phyloP scores from a whole-genome alignment of 768 basidiomycete genomes.

The Boletus edulis region DNA sequence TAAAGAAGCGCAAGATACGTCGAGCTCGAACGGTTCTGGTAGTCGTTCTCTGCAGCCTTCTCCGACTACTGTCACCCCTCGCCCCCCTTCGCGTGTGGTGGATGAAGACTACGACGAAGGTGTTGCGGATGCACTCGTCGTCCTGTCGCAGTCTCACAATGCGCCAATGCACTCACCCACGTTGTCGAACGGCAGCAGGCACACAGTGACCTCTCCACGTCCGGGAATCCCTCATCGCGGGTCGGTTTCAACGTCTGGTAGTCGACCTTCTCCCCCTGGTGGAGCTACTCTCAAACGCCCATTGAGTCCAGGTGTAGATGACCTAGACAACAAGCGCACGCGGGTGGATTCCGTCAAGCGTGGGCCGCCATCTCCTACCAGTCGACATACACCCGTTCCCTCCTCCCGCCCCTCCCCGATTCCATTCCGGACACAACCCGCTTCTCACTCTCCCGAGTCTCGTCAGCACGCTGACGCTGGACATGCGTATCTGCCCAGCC shows the following conservation, averaged over 20 bases:
- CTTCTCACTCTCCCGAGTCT: slow-evolving; percentile 67
- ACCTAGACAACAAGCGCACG: slow-evolving; percentile 60
- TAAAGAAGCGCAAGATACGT: slow-evolving; percentile 55
- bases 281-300: slow-evolving; percentile 58
- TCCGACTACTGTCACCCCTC: slow-evolving; percentile 58
- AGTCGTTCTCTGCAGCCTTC: slow-evolving; percentile 68
- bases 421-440: slow-evolving; percentile 70
- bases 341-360: slow-evolving; percentile 55
- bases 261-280: slow-evolving; percentile 62
- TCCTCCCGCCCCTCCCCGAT: slow-evolving; percentile 68
- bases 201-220: slow-evolving; percentile 46
- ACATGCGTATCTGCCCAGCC: slow-evolving; percentile 41
- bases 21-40: slow-evolving; percentile 64
- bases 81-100: slow-evolving; percentile 63
- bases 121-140: slow-evolving; percentile 82
- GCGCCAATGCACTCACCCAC: slow-evolving; percentile 50
- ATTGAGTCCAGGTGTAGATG: slow-evolving; percentile 65
- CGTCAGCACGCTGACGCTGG: slow-evolving; percentile 40
- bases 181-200: slow-evolving; percentile 55
- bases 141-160: slow-evolving; percentile 47
- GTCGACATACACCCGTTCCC: slow-evolving; percentile 53
- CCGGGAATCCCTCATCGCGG: slow-evolving; percentile 54
- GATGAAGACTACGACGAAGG: slow-evolving; percentile 97
- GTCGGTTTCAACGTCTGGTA: slow-evolving; percentile 64
- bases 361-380: slow-evolving; percentile 50